These are phyloP conservation scores for Globisporangium paroecandrum DNA, from an alignment of 352 stramenopile genomes.

Conservation along the genomic window DNA sequence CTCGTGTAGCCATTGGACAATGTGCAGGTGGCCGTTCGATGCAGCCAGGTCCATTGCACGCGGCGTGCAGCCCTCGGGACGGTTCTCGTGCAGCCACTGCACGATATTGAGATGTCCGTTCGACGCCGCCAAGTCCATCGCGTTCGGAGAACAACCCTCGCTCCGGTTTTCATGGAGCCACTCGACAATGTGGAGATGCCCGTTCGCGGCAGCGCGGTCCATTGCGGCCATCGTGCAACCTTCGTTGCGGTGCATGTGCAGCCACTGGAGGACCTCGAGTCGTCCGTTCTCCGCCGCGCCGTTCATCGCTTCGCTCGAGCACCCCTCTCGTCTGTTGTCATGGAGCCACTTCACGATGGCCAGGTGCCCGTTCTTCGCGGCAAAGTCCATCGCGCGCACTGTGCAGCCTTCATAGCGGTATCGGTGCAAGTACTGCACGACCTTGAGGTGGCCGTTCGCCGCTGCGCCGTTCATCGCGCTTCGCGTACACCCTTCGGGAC, in stretches of 20 bases:
- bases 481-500: conserved; percentile 15
- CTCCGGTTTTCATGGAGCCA: conserved; percentile 9
- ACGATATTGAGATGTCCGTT: conserved; percentile 10
- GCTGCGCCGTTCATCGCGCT: conserved; percentile 16
- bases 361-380: conserved; percentile 6
- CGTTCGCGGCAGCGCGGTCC: conserved; percentile 7
- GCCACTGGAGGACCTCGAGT: conserved; percentile 8
- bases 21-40: conserved; percentile 19
- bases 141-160: conserved; percentile 8
- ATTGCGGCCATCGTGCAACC: conserved; percentile 5
- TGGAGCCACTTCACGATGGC: conserved; percentile 13
- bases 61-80: conserved; percentile 2
- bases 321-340: conserved; percentile 10
- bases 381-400: conserved; percentile 7
- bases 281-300: conserved; percentile 4
- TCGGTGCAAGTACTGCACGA: conserved; percentile 13
- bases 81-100: conserved; percentile 10
- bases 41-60: conserved; percentile 13
- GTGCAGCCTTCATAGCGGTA: conserved; percentile 13
- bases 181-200: conserved; percentile 9
- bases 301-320: conserved; percentile 14
- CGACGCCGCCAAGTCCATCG: conserved; percentile 8
- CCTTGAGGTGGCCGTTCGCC: conserved; percentile 12
- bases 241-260: conserved; percentile 5
- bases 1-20: conserved; percentile 26